These are phyloP conservation scores for Pleurotus eryngii DNA, from an alignment of 768 basidiomycete species.

Conservation along the genomic window DNA sequence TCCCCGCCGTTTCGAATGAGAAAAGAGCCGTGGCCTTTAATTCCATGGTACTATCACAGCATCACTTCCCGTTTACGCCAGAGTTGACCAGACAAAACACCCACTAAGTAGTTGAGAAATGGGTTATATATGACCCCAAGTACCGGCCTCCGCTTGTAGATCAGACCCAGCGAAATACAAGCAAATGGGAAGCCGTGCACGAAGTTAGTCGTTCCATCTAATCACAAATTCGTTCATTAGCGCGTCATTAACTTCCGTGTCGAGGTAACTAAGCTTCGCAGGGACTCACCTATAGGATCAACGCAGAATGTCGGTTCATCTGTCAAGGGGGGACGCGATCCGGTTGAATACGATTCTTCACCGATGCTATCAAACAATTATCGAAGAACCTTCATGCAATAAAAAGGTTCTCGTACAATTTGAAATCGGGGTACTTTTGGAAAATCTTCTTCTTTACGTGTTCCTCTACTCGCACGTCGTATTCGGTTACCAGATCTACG, in stretches of 20 bases:
- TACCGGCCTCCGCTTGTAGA: conserved; percentile 76
- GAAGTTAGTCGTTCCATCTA: conserved; percentile 89
- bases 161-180: conserved; percentile 88
- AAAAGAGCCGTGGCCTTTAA: conserved; percentile 78
- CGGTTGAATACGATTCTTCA: conserved; percentile 87
- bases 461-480: conserved; percentile 88
- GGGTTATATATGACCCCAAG: conserved; percentile 94
- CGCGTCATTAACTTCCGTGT: neutral
- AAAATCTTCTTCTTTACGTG: conserved; percentile 70
- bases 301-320: conserved; percentile 95
- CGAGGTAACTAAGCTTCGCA: neutral
- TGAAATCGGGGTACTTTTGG: conserved; percentile 65
- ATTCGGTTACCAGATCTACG: conserved; percentile 93
- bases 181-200: conserved; percentile 83
- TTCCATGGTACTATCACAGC: conserved; percentile 62
- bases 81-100: conserved; percentile 12
- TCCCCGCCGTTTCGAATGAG: conserved; percentile 48
- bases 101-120: conserved; percentile 78
- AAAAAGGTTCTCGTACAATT: conserved; percentile 58
- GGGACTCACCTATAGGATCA: conserved; percentile 81
- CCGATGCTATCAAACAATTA: conserved; percentile 61
- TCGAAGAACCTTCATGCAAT: neutral
- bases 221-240: neutral
- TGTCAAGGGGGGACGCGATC: conserved; percentile 64
- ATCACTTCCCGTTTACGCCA: neutral